A percentile compares a stretch with the other conserved stretches of the same genome.
These are phyloP conservation scores for Prunus mume DNA, from an alignment of 306 rosid genomes.

Conservation along the genomic window DNA sequence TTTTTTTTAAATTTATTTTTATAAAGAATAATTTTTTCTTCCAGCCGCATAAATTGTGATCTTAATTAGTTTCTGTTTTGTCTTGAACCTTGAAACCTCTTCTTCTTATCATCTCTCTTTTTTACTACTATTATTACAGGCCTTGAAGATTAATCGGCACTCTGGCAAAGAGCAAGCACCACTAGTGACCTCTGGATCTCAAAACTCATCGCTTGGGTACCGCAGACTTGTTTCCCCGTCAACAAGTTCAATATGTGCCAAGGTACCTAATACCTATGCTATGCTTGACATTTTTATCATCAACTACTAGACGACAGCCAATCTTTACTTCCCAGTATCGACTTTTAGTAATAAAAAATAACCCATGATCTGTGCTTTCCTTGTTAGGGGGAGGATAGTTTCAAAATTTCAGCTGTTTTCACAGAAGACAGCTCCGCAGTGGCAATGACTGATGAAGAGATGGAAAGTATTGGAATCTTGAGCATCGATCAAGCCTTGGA, in stretches of 20 bases:
- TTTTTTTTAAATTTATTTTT: too few relatives aligned
- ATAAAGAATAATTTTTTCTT: background rate
- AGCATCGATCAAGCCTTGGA: slow-evolving; percentile 55
- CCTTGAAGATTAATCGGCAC: slow-evolving; percentile 29
- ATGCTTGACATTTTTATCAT: slow-evolving; percentile 17
- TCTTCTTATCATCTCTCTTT: background rate
- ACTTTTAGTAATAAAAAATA: too few relatives aligned
- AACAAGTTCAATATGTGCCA: slow-evolving; percentile 28
- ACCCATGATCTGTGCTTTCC: slow-evolving; percentile 25
- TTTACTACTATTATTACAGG: slow-evolving; percentile 27
- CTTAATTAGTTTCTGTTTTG: background rate
- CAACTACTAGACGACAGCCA: background rate
- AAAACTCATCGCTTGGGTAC: slow-evolving; percentile 24
- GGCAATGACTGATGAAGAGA: slow-evolving; percentile 38
- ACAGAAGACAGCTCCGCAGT: slow-evolving; percentile 49
- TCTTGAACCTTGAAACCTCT: background rate
- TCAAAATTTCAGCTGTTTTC: slow-evolving; percentile 46
- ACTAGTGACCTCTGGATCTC: slow-evolving; percentile 32
- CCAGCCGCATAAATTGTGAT: background rate
- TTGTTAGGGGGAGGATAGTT: slow-evolving; percentile 46
- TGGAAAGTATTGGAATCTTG: slow-evolving; percentile 56
- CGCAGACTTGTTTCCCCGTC: slow-evolving; percentile 27
- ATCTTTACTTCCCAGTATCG: background rate
- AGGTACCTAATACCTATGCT: slow-evolving; percentile 31
- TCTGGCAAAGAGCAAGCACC: slow-evolving; percentile 25